Evolutionary conservation across 2,329 filamentous ascomycete genomes (phyloP).

Genomic region (Neopestalotiopsis clavispora): DNA sequence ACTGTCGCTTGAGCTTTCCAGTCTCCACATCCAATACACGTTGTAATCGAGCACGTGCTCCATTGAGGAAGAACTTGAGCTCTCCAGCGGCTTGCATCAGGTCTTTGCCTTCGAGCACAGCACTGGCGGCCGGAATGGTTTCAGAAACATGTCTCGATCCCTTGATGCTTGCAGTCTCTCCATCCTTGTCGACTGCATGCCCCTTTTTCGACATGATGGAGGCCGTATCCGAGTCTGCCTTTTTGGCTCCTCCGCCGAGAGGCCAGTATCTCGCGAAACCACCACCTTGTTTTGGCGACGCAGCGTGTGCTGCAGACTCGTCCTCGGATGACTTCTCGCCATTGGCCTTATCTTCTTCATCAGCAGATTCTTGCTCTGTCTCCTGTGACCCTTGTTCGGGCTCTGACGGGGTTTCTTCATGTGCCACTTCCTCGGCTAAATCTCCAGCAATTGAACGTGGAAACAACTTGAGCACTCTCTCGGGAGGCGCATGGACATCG

Average conservation of each 20-base stretch:
- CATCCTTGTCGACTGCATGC: slow-evolving; percentile 48
- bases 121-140: slow-evolving; percentile 45
- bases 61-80: slow-evolving; percentile 85
- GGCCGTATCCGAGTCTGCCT: slow-evolving; percentile 55
- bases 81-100: slow-evolving; percentile 81
- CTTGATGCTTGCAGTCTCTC: slow-evolving; percentile 59
- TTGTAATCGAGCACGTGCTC: slow-evolving; percentile 73
- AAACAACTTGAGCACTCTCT: slow-evolving; percentile 84
- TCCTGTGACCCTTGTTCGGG: slow-evolving; percentile 45
- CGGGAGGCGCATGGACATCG: slow-evolving; percentile 86
- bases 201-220: slow-evolving; percentile 66
- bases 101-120: slow-evolving; percentile 77
- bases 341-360: slow-evolving; percentile 35
- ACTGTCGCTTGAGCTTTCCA: slow-evolving; percentile 61
- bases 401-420: slow-evolving; percentile 51
- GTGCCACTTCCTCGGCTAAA: slow-evolving; percentile 62
- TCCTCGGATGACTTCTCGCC: slow-evolving; percentile 36
- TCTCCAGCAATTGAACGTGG: slow-evolving; percentile 84
- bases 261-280: slow-evolving; percentile 59
- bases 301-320: slow-evolving; percentile 26
- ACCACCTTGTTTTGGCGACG: slow-evolving; percentile 44
- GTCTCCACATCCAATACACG: slow-evolving; percentile 66
- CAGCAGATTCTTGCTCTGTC: slow-evolving; percentile 41
- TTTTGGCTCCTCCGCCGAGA: slow-evolving; percentile 49
- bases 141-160: slow-evolving; percentile 23